phyloP scores from a whole-genome alignment of 306 rosid species.

The cucumber (Cucumis sativus) region DNA sequence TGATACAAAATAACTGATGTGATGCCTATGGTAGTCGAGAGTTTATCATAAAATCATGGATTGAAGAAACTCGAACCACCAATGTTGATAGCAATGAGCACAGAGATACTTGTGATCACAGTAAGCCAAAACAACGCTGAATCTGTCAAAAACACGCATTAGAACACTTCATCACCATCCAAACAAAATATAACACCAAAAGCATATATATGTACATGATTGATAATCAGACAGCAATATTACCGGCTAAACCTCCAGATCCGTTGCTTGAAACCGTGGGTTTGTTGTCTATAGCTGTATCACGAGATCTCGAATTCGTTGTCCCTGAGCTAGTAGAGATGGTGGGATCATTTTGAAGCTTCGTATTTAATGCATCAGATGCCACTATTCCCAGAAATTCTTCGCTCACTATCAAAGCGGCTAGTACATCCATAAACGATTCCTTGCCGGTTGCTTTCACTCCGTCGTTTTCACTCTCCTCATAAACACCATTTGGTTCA shows the following conservation, averaged over 20 bases:
- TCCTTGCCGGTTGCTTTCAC: constrained; percentile 41
- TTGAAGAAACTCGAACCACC: constrained; percentile 86
- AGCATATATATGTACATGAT: neutral
- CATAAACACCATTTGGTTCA: constrained; percentile 23
- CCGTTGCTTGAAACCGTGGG: constrained; percentile 22
- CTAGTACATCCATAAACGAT: constrained; percentile 89
- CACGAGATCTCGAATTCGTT: constrained; percentile 25
- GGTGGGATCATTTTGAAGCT: constrained; percentile 34
- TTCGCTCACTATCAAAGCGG: constrained; percentile 90
- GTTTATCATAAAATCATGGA: constrained; percentile 29
- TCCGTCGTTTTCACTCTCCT: constrained; percentile 20
- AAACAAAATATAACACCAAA: neutral
- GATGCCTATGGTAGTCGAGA: neutral
- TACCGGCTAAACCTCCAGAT: constrained; percentile 51
- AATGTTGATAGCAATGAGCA: constrained; percentile 57
- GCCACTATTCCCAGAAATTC: constrained; percentile 96
- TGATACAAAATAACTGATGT: neutral
- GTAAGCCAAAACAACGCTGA: constrained; percentile 72
- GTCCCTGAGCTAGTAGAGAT: constrained; percentile 16
- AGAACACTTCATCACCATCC: neutral
- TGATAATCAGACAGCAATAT: neutral
- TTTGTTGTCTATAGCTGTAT: constrained; percentile 21
- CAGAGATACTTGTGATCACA: constrained; percentile 52
- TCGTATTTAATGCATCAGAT: constrained; percentile 51
- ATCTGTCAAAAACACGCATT: constrained; percentile 24